Conservation (phyloP, 306 rosid genomes). For the Cucurbita pepo region DNA sequence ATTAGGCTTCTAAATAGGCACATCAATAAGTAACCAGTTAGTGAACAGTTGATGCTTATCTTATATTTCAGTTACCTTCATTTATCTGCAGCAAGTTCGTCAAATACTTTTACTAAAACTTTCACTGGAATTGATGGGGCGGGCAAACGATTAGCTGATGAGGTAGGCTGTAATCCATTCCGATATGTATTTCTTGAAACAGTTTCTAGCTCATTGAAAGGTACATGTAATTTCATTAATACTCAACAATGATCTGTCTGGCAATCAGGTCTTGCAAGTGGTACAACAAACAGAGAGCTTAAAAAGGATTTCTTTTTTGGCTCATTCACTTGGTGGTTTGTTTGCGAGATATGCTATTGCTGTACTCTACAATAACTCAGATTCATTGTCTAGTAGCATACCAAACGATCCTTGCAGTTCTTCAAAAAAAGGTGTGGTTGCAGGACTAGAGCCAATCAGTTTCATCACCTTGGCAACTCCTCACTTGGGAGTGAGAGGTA, state of each 20-base stretch:
- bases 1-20: background rate
- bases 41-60: background rate
- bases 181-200: conserved; percentile 3
- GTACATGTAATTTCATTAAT: conserved; percentile 10
- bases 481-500: conserved; percentile 93
- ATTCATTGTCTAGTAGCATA: conserved; percentile 16
- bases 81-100: conserved; percentile 72
- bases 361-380: conserved; percentile 42
- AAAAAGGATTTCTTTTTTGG: conserved; percentile 76
- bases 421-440: conserved; percentile 47
- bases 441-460: conserved; percentile 81
- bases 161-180: conserved; percentile 41
- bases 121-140: conserved; percentile 91
- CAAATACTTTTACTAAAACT: conserved; percentile 65
- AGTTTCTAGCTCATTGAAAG: conserved; percentile 3
- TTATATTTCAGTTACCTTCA: conserved; percentile 12
- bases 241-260: conserved; percentile 15
- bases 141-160: conserved; percentile 83
- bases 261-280: conserved; percentile 56
- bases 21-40: background rate
- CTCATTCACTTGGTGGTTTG: conserved; percentile 95
- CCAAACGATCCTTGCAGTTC: conserved; percentile 19
- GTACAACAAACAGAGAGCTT: conserved; percentile 56
- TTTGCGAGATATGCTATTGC: conserved; percentile 79
- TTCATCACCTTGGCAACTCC: conserved; percentile 93